Percentiles rank a stretch among this genome's conserved stretches.
phyloP scores from a whole-genome alignment of 1,139 yeast species.

The Pneumocystis oryctolagi region DNA sequence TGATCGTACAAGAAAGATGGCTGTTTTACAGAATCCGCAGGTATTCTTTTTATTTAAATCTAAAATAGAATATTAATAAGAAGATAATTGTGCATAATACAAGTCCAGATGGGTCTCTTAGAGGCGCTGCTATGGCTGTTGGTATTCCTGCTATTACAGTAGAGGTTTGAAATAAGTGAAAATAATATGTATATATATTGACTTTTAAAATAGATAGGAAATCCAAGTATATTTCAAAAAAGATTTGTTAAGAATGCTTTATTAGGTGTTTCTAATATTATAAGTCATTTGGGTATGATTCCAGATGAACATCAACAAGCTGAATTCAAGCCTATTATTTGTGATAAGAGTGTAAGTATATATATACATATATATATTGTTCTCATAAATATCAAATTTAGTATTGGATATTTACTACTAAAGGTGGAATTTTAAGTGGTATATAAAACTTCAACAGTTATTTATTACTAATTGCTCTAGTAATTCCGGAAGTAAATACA shows the following conservation, averaged over 20 bases:
- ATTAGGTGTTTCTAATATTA: background rate
- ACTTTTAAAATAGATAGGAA: background rate
- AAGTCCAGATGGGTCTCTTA: background rate
- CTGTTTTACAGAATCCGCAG: background rate
- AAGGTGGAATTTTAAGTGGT: background rate
- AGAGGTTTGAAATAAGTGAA: background rate
- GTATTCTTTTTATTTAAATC: background rate
- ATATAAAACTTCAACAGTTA: background rate
- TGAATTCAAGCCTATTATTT: background rate
- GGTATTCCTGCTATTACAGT: background rate
- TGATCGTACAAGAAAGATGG: background rate
- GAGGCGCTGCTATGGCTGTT: background rate
- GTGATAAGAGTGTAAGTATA: background rate
- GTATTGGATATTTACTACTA: background rate
- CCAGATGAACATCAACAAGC: background rate
- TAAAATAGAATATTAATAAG: background rate
- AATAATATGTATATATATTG: background rate
- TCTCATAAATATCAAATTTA: background rate
- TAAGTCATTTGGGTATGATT: background rate
- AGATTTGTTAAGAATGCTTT: background rate
- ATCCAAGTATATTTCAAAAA: constrained; percentile 1
- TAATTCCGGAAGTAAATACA: background rate
- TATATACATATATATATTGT: background rate
- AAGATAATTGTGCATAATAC: background rate
- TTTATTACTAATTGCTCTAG: background rate